Percentiles rank a stretch among this genome's conserved stretches.
Evolutionary conservation across 2,329 filamentous ascomycete genomes (phyloP).

Genomic region (Trichoderma aggressivum): DNA sequence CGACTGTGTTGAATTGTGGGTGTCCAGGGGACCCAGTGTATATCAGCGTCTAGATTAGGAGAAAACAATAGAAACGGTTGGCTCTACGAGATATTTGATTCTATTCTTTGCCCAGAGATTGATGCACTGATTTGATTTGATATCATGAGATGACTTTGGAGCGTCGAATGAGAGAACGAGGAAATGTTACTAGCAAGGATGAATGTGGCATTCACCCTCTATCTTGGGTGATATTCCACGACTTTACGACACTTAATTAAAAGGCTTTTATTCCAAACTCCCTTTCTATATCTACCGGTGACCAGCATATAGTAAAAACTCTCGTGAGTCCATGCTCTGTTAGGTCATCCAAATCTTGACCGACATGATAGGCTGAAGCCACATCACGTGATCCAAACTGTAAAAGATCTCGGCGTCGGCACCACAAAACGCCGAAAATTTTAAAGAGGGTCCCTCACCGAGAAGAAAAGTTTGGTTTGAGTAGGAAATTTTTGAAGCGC

Average conservation of each 20-base stretch:
- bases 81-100: conserved; percentile 11
- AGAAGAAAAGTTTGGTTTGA: conserved; percentile 32
- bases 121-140: not conserved
- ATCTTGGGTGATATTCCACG: not conserved
- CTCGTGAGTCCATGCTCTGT: not conserved
- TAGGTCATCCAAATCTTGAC: conserved; percentile 8
- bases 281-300: not conserved
- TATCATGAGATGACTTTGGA: not conserved
- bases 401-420: conserved; percentile 29
- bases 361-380: not conserved
- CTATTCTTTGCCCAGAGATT: not conserved
- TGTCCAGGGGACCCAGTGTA: conserved; percentile 37
- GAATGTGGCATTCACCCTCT: not conserved
- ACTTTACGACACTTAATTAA: not conserved
- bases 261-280: not conserved
- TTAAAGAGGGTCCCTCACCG: conserved; percentile 27
- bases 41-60: conserved; percentile 40
- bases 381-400: not conserved
- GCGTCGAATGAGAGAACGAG: not conserved
- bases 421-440: conserved; percentile 30
- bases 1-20: conserved; percentile 31
- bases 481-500: conserved; percentile 30
- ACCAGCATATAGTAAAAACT: not conserved
- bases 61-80: conserved; percentile 37
- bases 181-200: not conserved